Evolutionary conservation across 2,329 filamentous ascomycete species (phyloP).

Genomic region (Scedosporium minutisporum): DNA sequence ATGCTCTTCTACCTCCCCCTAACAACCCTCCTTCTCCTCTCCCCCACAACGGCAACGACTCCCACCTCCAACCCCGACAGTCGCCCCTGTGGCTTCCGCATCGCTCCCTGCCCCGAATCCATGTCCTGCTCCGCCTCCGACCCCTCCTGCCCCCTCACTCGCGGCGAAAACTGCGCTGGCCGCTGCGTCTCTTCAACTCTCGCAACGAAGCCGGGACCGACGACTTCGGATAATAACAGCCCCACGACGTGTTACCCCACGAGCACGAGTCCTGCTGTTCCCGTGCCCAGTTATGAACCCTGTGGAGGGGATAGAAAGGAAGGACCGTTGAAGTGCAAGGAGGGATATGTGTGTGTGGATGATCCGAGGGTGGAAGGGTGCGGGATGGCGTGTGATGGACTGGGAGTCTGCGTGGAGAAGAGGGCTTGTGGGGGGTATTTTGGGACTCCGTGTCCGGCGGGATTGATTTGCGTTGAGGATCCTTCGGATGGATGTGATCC

Average conservation of each 20-base stretch:
- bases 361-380: slow-evolving; percentile 22
- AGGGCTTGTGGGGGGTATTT: background rate
- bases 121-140: slow-evolving; percentile 13
- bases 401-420: slow-evolving; percentile 21
- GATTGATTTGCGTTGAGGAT: background rate
- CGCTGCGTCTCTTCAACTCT: slow-evolving; percentile 17
- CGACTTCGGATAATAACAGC: background rate
- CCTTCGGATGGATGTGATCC: slow-evolving; percentile 3
- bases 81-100: slow-evolving; percentile 18
- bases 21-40: background rate
- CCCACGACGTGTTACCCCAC: background rate
- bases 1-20: background rate
- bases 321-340: slow-evolving; percentile 11
- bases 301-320: slow-evolving; percentile 21
- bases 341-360: slow-evolving; percentile 18
- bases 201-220: background rate
- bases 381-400: slow-evolving; percentile 24
- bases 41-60: background rate
- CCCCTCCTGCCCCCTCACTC: slow-evolving; percentile 9
- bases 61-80: background rate
- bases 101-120: slow-evolving; percentile 18
- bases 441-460: background rate
- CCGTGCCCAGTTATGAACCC: slow-evolving; percentile 8
- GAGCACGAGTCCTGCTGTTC: background rate
- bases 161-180: slow-evolving; percentile 19